These are phyloP conservation scores for Aspergillus pseudotamarii DNA, from an alignment of 2,329 filamentous ascomycete species.

Conservation along the genomic window DNA sequence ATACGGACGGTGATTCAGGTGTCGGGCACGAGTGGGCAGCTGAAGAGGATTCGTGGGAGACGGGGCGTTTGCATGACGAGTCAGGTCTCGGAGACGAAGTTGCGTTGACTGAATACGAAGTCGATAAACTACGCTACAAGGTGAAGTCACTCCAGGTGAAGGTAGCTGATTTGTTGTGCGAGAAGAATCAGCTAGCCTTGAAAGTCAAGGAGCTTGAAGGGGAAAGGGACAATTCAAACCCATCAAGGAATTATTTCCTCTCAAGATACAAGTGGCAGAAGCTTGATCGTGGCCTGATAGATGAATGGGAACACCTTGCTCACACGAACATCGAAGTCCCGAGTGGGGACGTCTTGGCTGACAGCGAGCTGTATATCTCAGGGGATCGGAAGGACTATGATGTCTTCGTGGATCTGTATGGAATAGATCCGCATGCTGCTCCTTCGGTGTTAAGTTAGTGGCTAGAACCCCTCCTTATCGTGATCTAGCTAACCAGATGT, in stretches of 20 bases:
- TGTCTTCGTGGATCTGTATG: background rate
- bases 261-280: background rate
- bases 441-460: background rate
- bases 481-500: background rate
- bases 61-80: background rate
- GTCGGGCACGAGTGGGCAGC: background rate
- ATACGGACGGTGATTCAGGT: background rate
- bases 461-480: background rate
- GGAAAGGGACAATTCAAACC: background rate
- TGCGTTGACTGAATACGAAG: background rate
- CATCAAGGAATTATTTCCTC: background rate
- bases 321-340: background rate
- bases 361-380: background rate
- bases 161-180: background rate
- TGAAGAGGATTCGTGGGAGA: background rate
- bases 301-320: background rate
- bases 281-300: background rate
- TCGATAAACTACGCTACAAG: background rate
- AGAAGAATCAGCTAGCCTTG: background rate
- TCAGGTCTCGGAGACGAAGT: background rate
- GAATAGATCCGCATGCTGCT: background rate
- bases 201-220: background rate
- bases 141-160: background rate
- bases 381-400: background rate
- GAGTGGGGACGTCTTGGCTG: background rate